These are phyloP conservation scores for Lichenothelia convexa DNA, from an alignment of 495 filamentous ascomycete genomes.

Conservation along the genomic window DNA sequence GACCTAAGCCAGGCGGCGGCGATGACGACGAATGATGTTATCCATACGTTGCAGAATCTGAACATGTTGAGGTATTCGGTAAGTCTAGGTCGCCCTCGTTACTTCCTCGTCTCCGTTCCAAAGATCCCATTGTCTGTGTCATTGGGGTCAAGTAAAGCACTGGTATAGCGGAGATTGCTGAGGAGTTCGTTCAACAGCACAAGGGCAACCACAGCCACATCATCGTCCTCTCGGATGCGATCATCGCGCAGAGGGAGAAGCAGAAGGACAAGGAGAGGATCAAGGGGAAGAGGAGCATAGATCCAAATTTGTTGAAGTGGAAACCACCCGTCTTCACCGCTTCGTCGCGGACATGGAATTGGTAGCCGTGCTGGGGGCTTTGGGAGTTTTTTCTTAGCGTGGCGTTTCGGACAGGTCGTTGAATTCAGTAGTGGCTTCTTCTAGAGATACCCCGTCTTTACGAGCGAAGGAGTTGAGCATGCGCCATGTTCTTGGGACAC, in stretches of 20 bases:
- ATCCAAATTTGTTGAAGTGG: slow-evolving; percentile 68
- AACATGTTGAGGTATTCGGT: slow-evolving; percentile 86
- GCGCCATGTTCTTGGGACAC: too few species aligned
- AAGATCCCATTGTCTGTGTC: too few species aligned
- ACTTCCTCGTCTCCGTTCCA: too few species aligned
- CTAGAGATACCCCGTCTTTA: too few species aligned
- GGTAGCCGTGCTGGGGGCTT: slow-evolving; percentile 32
- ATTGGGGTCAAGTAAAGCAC: too few species aligned
- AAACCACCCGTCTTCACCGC: slow-evolving; percentile 92
- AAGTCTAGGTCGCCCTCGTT: slow-evolving; percentile 13
- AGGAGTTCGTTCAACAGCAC: too few species aligned
- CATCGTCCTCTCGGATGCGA: slow-evolving; percentile 64
- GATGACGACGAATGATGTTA: slow-evolving; percentile 91
- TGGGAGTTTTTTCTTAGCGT: not conserved
- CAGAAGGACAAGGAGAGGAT: slow-evolving; percentile 58
- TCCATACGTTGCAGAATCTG: slow-evolving; percentile 78
- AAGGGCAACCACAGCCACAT: slow-evolving; percentile 93
- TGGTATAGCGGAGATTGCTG: too few species aligned
- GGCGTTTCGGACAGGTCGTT: too few species aligned
- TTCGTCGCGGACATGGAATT: slow-evolving; percentile 82
- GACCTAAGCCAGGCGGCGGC: slow-evolving; percentile 57
- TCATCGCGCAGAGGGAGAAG: slow-evolving; percentile 56
- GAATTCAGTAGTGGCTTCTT: too few species aligned
- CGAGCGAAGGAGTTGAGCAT: too few species aligned
- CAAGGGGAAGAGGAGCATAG: slow-evolving; percentile 53